Percentiles rank a stretch among this genome's conserved stretches.
Conservation (phyloP, 306 rosid genomes). For the Cucurbita maxima region DNA sequence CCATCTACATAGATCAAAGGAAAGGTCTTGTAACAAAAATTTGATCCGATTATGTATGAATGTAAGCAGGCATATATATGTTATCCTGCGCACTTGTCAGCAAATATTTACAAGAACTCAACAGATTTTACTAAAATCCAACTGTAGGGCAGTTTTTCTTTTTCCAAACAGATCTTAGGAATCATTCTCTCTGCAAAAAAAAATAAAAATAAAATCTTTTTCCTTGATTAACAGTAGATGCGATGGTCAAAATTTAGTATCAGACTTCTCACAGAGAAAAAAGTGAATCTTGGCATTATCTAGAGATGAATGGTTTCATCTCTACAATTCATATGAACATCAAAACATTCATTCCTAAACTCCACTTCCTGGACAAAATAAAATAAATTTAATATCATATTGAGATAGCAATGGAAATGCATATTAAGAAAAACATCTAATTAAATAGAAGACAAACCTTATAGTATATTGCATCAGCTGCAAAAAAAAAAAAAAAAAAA, state of each 20-base stretch:
- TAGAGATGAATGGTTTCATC: neutral
- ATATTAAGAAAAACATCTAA: neutral
- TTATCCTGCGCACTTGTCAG: neutral
- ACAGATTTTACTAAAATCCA: neutral
- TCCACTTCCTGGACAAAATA: neutral
- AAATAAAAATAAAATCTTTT: neutral
- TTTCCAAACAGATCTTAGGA: neutral
- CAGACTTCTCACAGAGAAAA: neutral
- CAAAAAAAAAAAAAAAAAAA: constrained; percentile 16
- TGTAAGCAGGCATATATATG: neutral
- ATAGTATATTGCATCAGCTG: constrained; percentile 57
- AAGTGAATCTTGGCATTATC: neutral
- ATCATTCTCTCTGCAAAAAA: neutral
- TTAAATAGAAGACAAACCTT: constrained; percentile 34
- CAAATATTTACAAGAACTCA: neutral
- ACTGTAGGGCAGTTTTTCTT: neutral
- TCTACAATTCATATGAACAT: neutral
- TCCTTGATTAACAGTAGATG: neutral
- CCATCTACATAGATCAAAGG: neutral
- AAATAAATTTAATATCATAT: neutral
- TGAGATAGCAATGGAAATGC: neutral
- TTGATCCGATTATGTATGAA: neutral
- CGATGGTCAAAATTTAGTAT: neutral
- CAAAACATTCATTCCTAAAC: neutral
- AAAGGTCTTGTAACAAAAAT: neutral